phyloP scores from a whole-genome alignment of 768 basidiomycete genomes.

The Mycena rosella region DNA sequence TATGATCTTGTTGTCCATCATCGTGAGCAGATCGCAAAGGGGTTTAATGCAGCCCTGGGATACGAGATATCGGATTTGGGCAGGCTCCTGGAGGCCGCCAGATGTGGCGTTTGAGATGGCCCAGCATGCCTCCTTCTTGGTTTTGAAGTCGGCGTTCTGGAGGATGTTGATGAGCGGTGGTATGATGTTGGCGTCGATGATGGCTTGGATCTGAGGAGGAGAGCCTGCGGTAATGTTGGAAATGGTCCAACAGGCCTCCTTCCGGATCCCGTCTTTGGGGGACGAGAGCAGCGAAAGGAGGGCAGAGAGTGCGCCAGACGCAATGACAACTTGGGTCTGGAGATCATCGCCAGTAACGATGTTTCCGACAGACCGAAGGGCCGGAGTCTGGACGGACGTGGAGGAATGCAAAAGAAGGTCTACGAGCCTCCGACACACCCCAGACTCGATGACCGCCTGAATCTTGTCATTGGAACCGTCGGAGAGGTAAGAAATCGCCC shows the following conservation, averaged over 20 bases:
- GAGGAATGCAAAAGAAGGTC: conserved; percentile 96
- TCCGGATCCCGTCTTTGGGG: conserved; percentile 98
- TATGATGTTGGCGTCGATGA: conserved; percentile 98
- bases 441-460: conserved; percentile 98
- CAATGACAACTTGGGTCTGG: conserved; percentile 99
- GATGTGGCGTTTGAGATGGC: conserved; percentile 99
- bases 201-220: conserved; percentile 95
- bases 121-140: conserved; percentile 99
- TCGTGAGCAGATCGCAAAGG: conserved; percentile 93
- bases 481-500: conserved; percentile 99
- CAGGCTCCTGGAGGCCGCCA: conserved; percentile 95
- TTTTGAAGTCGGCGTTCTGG: conserved; percentile 98
- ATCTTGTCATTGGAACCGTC: conserved; percentile 99
- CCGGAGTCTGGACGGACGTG: conserved; percentile 97
- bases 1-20: conserved; percentile 99
- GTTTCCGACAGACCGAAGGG: conserved; percentile 97
- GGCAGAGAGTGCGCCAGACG: conserved; percentile 96
- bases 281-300: conserved; percentile 93
- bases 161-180: conserved; percentile 99
- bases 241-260: conserved; percentile 99
- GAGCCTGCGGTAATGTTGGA: conserved; percentile 98
- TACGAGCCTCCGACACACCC: conserved; percentile 96
- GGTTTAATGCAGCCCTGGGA: conserved; percentile 99
- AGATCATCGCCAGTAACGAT: conserved; percentile 99
- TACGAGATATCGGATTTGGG: conserved; percentile 98